Conservation (phyloP, 2,329 filamentous ascomycete species). For the Neofusicoccum cordaticola region DNA sequence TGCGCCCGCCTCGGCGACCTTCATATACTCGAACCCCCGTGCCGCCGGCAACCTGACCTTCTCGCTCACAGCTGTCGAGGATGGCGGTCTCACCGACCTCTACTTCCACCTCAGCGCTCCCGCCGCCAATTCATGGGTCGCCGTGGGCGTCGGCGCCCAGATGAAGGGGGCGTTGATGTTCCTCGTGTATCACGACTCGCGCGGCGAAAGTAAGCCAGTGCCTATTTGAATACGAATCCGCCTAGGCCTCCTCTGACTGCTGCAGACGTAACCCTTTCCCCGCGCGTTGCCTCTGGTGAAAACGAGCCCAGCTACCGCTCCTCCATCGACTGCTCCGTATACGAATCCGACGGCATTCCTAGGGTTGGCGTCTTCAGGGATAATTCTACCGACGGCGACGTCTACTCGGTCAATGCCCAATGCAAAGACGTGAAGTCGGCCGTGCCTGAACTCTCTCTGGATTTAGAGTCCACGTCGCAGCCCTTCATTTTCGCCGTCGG, state of each 20-base stretch:
- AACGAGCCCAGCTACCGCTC: slow-evolving; percentile 52
- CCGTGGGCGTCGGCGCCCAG: slow-evolving; percentile 53
- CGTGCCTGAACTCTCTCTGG: slow-evolving; percentile 30
- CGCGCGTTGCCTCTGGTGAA: slow-evolving; percentile 51
- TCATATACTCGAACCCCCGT: slow-evolving; percentile 16
- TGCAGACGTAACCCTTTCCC: slow-evolving; percentile 54
- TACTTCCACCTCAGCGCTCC: slow-evolving; percentile 56
- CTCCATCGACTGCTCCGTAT: slow-evolving; percentile 38
- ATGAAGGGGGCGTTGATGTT: slow-evolving; percentile 56
- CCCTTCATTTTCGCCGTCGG: slow-evolving; percentile 58
- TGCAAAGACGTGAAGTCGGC: slow-evolving; percentile 56
- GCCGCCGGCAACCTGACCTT: slow-evolving; percentile 24
- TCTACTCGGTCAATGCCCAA: slow-evolving; percentile 49
- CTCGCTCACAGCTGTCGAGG: slow-evolving; percentile 21
- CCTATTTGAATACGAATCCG: too few species aligned
- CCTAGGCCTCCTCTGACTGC: not conserved
- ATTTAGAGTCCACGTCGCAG: slow-evolving; percentile 49
- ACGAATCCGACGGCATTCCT: slow-evolving; percentile 47
- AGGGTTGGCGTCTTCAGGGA: slow-evolving; percentile 28
- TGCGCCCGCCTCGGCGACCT: slow-evolving; percentile 2
- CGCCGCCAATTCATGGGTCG: slow-evolving; percentile 50
- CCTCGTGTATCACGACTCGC: slow-evolving; percentile 52
- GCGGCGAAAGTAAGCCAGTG: slow-evolving; percentile 34
- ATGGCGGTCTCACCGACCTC: slow-evolving; percentile 41
- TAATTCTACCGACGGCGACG: not conserved